Evolutionary conservation across 441 rosid genomes (phyloP), one percentile per base, ranked within the genome.

Genomic region (Euphorbia neoarborescens): DNA sequence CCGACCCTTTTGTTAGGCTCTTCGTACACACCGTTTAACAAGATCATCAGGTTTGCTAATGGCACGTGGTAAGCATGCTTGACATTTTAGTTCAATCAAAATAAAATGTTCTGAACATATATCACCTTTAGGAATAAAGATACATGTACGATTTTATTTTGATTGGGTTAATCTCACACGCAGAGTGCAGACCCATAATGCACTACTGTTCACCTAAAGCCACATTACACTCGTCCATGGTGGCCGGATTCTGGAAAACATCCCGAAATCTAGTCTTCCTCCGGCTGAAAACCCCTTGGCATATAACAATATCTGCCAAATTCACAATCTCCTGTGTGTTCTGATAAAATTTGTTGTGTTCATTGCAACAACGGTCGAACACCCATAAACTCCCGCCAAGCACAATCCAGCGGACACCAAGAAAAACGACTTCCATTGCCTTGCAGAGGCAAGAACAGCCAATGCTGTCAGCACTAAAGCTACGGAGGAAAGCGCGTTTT

Each of bases 261-360:
- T 38, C 44, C 44, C 44, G 8, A 11, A 38, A 38, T 38, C 1
- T 38, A 38, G 9, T 38, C 44, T 7, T 6, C 44, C 0, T 7
- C 9, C 1, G 1, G 1, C 12, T 11, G 44, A 38, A 38, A 62
- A 37, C 37, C 50, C 58, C 9, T 10, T 25, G 34, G 61, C 61
- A 24, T 22, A 22, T 17, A 48, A 48, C 17, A 4, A 0, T 48
- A 15, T 27, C 15, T 13, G 12, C 24, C n/a, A 34, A 10, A 38
- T 13, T 88, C 77, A 86, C 72, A 83, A 65, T 87, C 97, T 93
- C 80, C 94, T 77, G 79, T 91, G 98, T 35, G 83, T 86, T 81
- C 98, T 83, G 54, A 89, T 79, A 85, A 89, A 89, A 85, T 91
- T 93, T 64, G 90, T 84, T 56, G 96, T 90, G 85, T 82, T 89